Percentiles rank a stretch among this genome's conserved stretches.
These are phyloP conservation scores for Omphalotus guepiniiformis DNA, from an alignment of 768 basidiomycete genomes.

Conservation along the genomic window DNA sequence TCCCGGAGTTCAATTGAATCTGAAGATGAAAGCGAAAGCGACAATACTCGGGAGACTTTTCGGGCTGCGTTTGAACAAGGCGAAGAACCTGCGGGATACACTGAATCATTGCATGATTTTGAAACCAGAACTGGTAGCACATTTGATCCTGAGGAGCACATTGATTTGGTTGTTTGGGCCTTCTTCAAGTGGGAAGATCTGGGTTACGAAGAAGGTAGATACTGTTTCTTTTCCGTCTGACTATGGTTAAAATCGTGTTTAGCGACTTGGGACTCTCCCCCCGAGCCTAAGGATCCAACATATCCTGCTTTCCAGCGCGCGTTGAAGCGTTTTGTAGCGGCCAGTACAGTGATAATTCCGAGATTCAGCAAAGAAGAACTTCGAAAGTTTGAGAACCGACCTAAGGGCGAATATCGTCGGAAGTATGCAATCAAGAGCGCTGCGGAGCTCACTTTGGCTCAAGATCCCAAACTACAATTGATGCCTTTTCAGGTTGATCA, in stretches of 20 bases:
- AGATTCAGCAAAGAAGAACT: constrained; percentile 39
- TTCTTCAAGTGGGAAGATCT: constrained; percentile 94
- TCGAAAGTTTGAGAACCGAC: constrained; percentile 47
- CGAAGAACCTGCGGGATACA: constrained; percentile 52
- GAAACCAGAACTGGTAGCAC: constrained; percentile 37
- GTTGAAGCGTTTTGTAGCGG: constrained; percentile 59
- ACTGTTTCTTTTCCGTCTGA: constrained; percentile 1
- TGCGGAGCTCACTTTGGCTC: constrained; percentile 63
- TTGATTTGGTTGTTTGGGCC: constrained; percentile 67
- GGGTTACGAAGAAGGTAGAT: constrained; percentile 85
- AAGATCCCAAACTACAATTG: constrained; percentile 55
- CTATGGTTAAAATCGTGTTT: constrained; percentile 9
- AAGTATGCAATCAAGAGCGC: constrained; percentile 43
- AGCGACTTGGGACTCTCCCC: constrained; percentile 96
- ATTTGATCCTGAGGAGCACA: constrained; percentile 41
- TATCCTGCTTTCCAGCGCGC: constrained; percentile 67
- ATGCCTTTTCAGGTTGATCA: constrained; percentile 82
- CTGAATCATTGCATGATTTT: constrained; percentile 64
- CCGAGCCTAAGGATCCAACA: constrained; percentile 48
- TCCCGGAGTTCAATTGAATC: constrained; percentile 18
- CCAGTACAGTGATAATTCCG: constrained; percentile 58
- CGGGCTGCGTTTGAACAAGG: constrained; percentile 50
- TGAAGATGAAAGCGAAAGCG: constrained; percentile 27
- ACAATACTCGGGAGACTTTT: constrained; percentile 27
- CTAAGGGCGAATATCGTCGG: constrained; percentile 49